These are phyloP conservation scores for Colletotrichum coccodes DNA, from an alignment of 2,329 filamentous ascomycete species.

Conservation along the genomic window DNA sequence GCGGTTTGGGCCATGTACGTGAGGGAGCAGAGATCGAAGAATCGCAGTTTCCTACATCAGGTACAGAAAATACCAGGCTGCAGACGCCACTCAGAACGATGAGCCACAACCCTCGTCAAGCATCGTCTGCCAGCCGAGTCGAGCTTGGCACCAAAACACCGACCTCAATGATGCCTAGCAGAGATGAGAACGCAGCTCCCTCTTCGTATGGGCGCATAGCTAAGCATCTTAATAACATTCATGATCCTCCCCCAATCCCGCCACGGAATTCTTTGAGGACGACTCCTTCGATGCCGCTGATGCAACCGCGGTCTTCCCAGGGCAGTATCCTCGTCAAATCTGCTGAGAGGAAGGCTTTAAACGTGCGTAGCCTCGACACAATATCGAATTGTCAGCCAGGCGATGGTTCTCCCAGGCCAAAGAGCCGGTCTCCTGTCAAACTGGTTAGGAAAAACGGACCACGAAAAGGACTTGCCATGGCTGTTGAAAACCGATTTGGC, in stretches of 20 bases:
- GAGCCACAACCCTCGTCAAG: constrained; percentile 12
- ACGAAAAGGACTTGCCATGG: constrained; percentile 1
- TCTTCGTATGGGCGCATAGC: not conserved
- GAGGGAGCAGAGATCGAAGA: constrained; percentile 62
- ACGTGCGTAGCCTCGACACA: not conserved
- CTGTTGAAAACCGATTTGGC: constrained; percentile 13
- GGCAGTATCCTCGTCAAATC: constrained; percentile 12
- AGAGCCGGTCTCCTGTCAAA: constrained; percentile 26
- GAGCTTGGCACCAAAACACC: not conserved
- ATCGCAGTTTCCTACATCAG: constrained; percentile 38
- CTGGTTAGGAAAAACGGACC: not conserved
- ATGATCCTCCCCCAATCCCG: constrained; percentile 22
- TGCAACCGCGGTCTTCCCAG: not conserved
- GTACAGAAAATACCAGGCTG: not conserved
- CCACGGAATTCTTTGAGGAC: constrained; percentile 21
- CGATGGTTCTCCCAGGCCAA: not conserved
- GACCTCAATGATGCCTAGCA: not conserved
- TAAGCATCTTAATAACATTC: not conserved
- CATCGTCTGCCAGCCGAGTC: constrained; percentile 17
- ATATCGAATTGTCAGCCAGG: not conserved
- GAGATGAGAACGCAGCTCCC: constrained; percentile 24
- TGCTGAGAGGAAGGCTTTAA: not conserved
- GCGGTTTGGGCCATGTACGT: constrained; percentile 52
- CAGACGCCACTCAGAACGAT: constrained; percentile 17
- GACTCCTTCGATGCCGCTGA: constrained; percentile 18